Evolutionary conservation across 139 green algal genomes (phyloP).

Genomic region (Cymbomonas tetramitiformis): DNA sequence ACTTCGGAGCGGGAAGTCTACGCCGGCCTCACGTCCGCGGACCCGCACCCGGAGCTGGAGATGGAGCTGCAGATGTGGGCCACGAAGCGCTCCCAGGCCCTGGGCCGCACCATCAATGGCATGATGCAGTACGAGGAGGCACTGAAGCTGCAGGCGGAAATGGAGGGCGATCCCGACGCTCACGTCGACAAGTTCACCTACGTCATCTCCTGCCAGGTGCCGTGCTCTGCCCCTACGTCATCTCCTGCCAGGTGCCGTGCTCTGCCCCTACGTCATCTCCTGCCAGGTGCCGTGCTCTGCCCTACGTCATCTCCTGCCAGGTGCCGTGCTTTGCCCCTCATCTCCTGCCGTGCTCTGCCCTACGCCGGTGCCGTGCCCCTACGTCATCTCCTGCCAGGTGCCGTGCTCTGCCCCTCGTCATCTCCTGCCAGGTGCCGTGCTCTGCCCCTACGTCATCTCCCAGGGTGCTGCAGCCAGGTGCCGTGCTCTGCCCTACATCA

Average conservation of each 20-base stretch:
- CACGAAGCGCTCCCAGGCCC: conserved; percentile 61
- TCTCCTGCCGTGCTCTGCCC: too few species aligned
- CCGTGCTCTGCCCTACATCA: too few species aligned
- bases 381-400: conserved; percentile 54
- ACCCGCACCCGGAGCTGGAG: conserved; percentile 22
- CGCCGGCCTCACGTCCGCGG: not conserved
- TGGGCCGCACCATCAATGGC: conserved; percentile 54
- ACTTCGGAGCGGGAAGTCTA: too few species aligned
- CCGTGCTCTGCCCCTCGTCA: too few species aligned
- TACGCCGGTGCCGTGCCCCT: too few species aligned
- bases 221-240: conserved; percentile 15
- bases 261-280: not conserved
- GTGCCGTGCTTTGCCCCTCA: too few species aligned
- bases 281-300: too few species aligned
- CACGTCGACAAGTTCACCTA: conserved; percentile 59
- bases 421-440: conserved; percentile 49
- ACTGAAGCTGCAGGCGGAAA: conserved; percentile 37
- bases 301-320: too few species aligned
- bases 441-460: not conserved
- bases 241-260: too few species aligned
- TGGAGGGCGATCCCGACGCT: conserved; percentile 28
- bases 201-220: conserved; percentile 52
- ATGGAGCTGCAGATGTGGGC: conserved; percentile 68
- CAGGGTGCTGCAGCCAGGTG: too few species aligned
- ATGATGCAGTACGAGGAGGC: conserved; percentile 32